phyloP scores from a whole-genome alignment of 2,329 filamentous ascomycete genomes.

The Phaeoacremonium minimum region DNA sequence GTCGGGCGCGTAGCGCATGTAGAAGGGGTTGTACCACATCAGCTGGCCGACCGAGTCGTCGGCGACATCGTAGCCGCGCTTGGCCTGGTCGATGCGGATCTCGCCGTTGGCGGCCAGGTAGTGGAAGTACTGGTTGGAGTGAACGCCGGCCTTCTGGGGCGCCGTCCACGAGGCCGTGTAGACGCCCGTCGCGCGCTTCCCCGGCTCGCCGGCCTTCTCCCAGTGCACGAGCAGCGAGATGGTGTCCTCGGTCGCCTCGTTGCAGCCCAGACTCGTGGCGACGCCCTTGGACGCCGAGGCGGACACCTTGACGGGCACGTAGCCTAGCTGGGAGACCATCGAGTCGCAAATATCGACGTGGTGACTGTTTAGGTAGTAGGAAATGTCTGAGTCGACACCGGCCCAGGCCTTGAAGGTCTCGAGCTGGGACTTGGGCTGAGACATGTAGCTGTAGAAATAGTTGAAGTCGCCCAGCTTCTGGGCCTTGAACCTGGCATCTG shows the following conservation, averaged over 20 bases:
- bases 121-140: constrained; percentile 96
- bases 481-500: constrained; percentile 77
- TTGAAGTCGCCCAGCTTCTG: constrained; percentile 86
- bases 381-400: constrained; percentile 86
- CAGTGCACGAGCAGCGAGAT: constrained; percentile 89
- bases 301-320: constrained; percentile 72
- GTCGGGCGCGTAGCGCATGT: constrained; percentile 91
- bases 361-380: constrained; percentile 93
- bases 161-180: constrained; percentile 96
- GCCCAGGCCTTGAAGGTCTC: constrained; percentile 96
- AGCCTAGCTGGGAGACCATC: constrained; percentile 73
- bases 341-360: constrained; percentile 91
- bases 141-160: constrained; percentile 87
- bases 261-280: constrained; percentile 74
- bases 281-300: constrained; percentile 75
- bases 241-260: constrained; percentile 80
- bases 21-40: constrained; percentile 90
- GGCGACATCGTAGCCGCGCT: constrained; percentile 92
- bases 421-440: constrained; percentile 83
- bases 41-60: constrained; percentile 68
- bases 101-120: constrained; percentile 84
- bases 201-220: constrained; percentile 66
- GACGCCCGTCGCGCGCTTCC: constrained; percentile 76
- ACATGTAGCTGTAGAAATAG: constrained; percentile 98
- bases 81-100: constrained; percentile 86